A percentile compares a stretch with the other conserved stretches of the same genome.
These are phyloP conservation scores for Amborella trichopoda DNA, from an alignment of 164 flowering plant species.

Conservation along the genomic window DNA sequence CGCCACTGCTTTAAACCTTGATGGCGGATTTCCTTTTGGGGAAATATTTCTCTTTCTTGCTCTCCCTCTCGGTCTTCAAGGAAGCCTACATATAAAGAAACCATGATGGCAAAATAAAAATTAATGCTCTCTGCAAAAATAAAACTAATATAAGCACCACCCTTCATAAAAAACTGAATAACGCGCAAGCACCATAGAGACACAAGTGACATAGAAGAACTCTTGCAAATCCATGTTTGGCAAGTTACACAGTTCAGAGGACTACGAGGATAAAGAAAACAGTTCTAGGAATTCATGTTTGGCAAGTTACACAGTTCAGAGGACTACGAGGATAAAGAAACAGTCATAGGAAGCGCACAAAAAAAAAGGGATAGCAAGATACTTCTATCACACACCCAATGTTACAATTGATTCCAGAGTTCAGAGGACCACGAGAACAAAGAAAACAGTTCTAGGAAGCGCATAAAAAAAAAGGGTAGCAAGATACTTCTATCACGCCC, in stretches of 20 bases:
- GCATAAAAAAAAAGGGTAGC: no score
- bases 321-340: not conserved
- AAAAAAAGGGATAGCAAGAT: no score
- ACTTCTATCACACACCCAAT: no score
- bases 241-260: not conserved
- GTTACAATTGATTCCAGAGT: no score
- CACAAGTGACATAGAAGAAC: not conserved
- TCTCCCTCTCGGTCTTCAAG: constrained; percentile 28
- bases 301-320: not conserved
- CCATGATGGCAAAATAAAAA: no score
- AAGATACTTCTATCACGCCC: no score
- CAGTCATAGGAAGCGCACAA: no score
- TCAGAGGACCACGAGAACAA: no score
- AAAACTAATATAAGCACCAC: no score
- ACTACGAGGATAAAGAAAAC: not conserved
- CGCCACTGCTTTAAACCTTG: no score
- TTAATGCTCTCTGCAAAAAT: no score
- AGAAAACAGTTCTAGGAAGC: not conserved
- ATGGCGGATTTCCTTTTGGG: constrained; percentile 42
- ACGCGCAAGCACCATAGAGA: not conserved
- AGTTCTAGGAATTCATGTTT: not conserved
- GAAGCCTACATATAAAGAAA: constrained; percentile 18
- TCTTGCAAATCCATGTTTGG: no score
- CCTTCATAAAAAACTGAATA: not conserved
- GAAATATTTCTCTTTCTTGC: constrained; percentile 30